Conservation (phyloP, 768 basidiomycete species). For the Pisolithus microcarpus region DNA sequence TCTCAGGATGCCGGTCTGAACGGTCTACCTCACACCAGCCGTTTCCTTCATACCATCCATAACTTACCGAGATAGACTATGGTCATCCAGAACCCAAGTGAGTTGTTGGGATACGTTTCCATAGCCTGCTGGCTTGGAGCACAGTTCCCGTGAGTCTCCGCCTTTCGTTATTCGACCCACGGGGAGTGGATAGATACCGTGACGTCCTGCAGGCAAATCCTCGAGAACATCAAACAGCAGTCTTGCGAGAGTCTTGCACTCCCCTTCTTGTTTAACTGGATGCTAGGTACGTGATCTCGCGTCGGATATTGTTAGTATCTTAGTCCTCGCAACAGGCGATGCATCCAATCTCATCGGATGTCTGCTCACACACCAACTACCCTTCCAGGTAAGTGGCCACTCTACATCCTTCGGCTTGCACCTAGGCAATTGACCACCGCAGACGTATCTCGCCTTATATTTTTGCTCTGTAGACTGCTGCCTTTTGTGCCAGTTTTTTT, state of each 20-base stretch:
- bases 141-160: conserved; percentile 71
- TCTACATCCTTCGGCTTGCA: no score
- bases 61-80: conserved; percentile 2
- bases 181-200: conserved; percentile 3
- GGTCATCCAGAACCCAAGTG: conserved; percentile 39
- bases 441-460: conserved; percentile 90
- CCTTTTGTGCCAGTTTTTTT: conserved; percentile 73
- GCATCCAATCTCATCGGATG: conserved; percentile 89
- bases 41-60: not conserved
- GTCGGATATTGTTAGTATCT: conserved; percentile 2
- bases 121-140: conserved; percentile 80
- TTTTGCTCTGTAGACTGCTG: conserved; percentile 79
- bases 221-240: conserved; percentile 67
- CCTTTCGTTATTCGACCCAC: conserved; percentile 3
- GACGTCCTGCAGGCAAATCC: conserved; percentile 56
- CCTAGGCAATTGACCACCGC: not conserved
- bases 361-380: conserved; percentile 85
- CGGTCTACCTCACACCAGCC: not conserved
- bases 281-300: conserved; percentile 55
- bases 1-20: no score
- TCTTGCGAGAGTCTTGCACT: conserved; percentile 89
- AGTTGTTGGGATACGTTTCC: conserved; percentile 61
- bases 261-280: conserved; percentile 91
- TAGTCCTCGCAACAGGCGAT: conserved; percentile 53
- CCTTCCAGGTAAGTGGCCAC: conserved; percentile 70